A percentile compares a stretch with the other conserved stretches of the same genome.
Conservation (phyloP, 208 protist species). For the Wallacemonas sp. region DNA sequence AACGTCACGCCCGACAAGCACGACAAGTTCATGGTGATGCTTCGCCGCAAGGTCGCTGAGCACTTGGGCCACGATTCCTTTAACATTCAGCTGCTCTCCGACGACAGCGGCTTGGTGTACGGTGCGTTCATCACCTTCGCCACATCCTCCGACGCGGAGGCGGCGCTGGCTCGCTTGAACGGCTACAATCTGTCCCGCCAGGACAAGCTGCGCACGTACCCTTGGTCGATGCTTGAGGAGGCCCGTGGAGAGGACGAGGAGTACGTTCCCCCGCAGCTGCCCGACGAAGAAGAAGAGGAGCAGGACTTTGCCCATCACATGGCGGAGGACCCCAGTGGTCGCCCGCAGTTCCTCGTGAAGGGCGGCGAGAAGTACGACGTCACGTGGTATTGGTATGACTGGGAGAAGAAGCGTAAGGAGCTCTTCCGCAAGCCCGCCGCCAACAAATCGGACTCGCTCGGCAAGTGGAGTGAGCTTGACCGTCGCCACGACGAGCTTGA, state of each 20-base stretch:
- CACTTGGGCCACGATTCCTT: constrained; percentile 75
- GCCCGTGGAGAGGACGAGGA: constrained; percentile 47
- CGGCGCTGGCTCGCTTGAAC: constrained; percentile 84
- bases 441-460: constrained; percentile 63
- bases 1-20: constrained; percentile 88
- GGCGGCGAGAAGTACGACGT: constrained; percentile 62
- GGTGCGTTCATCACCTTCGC: constrained; percentile 80
- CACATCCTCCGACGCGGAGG: constrained; percentile 69
- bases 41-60: constrained; percentile 59
- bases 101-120: constrained; percentile 61
- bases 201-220: constrained; percentile 76
- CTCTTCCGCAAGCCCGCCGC: constrained; percentile 74
- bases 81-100: constrained; percentile 65
- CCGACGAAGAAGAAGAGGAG: constrained; percentile 47
- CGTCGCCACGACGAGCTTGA: constrained; percentile 58
- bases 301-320: constrained; percentile 84
- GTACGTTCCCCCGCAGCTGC: constrained; percentile 67
- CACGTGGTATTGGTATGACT: constrained; percentile 89
- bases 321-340: constrained; percentile 72
- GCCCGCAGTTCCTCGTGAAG: constrained; percentile 88
- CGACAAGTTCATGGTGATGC: constrained; percentile 57
- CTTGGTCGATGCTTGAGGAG: constrained; percentile 70
- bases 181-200: constrained; percentile 75
- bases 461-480: constrained; percentile 84
- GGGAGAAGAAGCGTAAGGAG: constrained; percentile 69